Conservation (phyloP, 106 monocot species). For the Hemerocallis citrina region DNA sequence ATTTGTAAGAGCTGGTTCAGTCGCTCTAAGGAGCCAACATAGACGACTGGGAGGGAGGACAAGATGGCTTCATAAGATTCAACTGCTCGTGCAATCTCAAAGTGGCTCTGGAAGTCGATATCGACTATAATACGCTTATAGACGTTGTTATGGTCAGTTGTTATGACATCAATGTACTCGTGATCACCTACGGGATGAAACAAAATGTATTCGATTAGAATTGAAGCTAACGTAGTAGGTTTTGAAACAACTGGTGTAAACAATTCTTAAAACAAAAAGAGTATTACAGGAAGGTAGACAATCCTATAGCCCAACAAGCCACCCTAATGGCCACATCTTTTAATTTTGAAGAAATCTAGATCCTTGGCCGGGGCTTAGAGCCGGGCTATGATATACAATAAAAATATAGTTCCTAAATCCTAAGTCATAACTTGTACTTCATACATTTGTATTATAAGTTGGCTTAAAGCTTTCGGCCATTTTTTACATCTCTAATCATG, state of each 20-base stretch:
- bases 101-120: slow-evolving; percentile 81
- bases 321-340: no score
- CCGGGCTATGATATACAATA: no score
- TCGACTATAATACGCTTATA: slow-evolving; percentile 61
- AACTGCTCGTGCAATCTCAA: slow-evolving; percentile 86
- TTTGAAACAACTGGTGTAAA: not conserved
- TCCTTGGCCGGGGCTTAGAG: no score
- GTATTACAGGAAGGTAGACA: no score
- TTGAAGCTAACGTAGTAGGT: not conserved
- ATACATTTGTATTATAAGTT: no score
- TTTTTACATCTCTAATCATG: no score
- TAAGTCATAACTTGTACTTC: no score
- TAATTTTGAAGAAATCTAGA: no score
- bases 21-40: slow-evolving; percentile 49
- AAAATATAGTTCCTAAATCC: no score
- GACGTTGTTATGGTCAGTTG: slow-evolving; percentile 6
- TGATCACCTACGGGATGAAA: slow-evolving; percentile 53
- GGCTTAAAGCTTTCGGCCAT: no score
- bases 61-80: slow-evolving; percentile 54
- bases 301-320: no score
- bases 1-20: slow-evolving; percentile 60
- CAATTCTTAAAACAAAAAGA: no score
- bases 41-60: slow-evolving; percentile 57
- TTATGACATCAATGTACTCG: slow-evolving; percentile 71
- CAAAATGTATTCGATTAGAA: not conserved